Evolutionary conservation across 176 grass and related monocot genomes (phyloP).

Genomic region (Eragrostis curvula): DNA sequence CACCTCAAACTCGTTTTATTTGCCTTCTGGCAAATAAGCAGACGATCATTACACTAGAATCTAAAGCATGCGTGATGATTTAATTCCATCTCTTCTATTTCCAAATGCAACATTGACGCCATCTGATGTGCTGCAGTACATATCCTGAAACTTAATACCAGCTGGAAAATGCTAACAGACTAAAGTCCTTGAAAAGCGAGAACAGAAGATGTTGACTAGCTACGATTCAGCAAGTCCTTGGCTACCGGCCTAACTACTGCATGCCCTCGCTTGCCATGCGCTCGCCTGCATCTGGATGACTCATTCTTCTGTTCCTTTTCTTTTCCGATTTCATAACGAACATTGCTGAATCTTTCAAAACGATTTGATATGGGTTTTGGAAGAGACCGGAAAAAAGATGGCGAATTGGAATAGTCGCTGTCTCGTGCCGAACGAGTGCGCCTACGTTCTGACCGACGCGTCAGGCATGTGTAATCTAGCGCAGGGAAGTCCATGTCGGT

Average conservation of each 20-base stretch:
- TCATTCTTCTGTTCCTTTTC: not conserved
- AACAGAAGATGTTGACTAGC: not conserved
- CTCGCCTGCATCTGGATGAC: not conserved
- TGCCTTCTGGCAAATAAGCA: not conserved
- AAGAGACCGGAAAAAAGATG: constrained; percentile 37
- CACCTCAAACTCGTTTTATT: not conserved
- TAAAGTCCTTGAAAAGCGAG: constrained; percentile 8
- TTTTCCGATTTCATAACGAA: constrained; percentile 10
- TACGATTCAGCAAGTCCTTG: not conserved
- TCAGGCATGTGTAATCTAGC: constrained; percentile 15
- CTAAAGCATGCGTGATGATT: not conserved
- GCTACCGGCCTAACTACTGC: constrained; percentile 23
- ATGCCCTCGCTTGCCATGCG: constrained; percentile 29
- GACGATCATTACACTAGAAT: not conserved
- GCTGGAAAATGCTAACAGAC: not conserved
- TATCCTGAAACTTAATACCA: not conserved
- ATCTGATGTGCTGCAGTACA: not conserved
- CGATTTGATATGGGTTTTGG: constrained; percentile 45
- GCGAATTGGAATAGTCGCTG: constrained; percentile 23
- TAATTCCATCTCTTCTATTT: not conserved
- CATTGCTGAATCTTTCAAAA: constrained; percentile 28
- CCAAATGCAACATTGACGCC: not conserved
- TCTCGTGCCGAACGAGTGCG: constrained; percentile 25
- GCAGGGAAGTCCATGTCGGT: constrained; percentile 39
- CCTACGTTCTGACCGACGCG: constrained; percentile 4